phyloP scores from a whole-genome alignment of 2,329 filamentous ascomycete species.

The Colletotrichum orchidophilum region DNA sequence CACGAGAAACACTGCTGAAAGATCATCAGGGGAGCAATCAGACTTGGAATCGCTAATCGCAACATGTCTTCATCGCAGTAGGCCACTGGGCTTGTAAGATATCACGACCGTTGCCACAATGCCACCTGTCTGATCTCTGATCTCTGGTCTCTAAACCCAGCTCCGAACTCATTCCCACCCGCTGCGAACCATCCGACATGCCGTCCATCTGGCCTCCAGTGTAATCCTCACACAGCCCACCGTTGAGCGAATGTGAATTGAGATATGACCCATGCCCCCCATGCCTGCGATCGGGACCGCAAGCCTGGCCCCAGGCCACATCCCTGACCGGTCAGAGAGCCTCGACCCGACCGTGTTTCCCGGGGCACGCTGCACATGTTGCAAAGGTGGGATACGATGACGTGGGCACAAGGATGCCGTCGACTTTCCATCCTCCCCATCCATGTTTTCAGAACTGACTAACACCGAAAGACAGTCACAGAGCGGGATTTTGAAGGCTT shows the following conservation, averaged over 20 bases:
- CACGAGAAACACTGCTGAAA: neutral
- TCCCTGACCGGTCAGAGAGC: slow-evolving; percentile 2
- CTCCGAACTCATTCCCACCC: neutral
- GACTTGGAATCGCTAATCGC: neutral
- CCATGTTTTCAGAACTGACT: slow-evolving; percentile 6
- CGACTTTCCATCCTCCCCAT: neutral
- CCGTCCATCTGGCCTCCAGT: neutral
- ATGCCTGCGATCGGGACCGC: neutral
- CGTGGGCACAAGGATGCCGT: slow-evolving; percentile 15
- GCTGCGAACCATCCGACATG: neutral
- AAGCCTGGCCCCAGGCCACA: neutral
- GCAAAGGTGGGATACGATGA: slow-evolving; percentile 20
- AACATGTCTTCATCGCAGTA: neutral
- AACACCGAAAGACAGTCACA: neutral
- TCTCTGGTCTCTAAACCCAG: neutral
- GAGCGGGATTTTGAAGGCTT: neutral
- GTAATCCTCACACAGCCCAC: neutral
- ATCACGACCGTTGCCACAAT: neutral
- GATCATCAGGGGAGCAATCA: neutral
- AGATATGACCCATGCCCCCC: neutral
- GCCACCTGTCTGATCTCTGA: neutral
- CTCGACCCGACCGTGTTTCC: neutral
- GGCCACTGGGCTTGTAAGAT: neutral
- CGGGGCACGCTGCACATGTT: neutral
- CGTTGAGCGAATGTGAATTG: slow-evolving; percentile 4